A percentile compares a stretch with the other conserved stretches of the same genome.
phyloP scores from a whole-genome alignment of 2,329 filamentous ascomycete species.

The Venturia effusa region DNA sequence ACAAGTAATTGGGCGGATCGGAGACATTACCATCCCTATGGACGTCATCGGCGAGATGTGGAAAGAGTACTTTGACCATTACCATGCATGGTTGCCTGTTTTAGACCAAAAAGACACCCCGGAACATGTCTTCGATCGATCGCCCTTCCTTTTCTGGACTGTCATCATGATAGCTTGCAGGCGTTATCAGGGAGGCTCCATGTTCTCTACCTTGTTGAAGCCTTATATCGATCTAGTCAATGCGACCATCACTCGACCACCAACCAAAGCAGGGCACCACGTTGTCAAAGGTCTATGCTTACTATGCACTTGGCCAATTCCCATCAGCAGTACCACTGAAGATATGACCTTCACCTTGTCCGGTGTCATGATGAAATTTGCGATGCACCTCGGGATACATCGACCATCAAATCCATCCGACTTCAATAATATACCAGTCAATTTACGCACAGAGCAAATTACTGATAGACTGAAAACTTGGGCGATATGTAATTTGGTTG shows the following conservation, averaged over 20 bases:
- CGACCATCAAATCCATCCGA: constrained; percentile 73
- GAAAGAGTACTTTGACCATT: constrained; percentile 62
- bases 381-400: constrained; percentile 73
- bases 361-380: constrained; percentile 79
- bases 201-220: constrained; percentile 56
- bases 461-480: constrained; percentile 70
- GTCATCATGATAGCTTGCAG: constrained; percentile 66
- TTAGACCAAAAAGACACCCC: constrained; percentile 57
- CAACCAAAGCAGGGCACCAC: constrained; percentile 49
- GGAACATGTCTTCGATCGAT: constrained; percentile 66
- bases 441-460: constrained; percentile 68
- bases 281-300: constrained; percentile 73
- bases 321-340: constrained; percentile 68
- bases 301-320: constrained; percentile 71
- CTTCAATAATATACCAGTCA: constrained; percentile 64
- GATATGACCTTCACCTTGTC: constrained; percentile 75
- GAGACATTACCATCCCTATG: constrained; percentile 34
- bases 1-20: constrained; percentile 42
- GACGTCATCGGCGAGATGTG: constrained; percentile 47
- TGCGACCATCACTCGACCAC: constrained; percentile 66
- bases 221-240: constrained; percentile 62
- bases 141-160: constrained; percentile 76
- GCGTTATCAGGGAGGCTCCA: constrained; percentile 53
- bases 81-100: constrained; percentile 70
- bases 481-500: constrained; percentile 78